Base-by-base conservation (phyloP, 1,284 basidiomycete species). In the Marasmius fiardii region DNA sequence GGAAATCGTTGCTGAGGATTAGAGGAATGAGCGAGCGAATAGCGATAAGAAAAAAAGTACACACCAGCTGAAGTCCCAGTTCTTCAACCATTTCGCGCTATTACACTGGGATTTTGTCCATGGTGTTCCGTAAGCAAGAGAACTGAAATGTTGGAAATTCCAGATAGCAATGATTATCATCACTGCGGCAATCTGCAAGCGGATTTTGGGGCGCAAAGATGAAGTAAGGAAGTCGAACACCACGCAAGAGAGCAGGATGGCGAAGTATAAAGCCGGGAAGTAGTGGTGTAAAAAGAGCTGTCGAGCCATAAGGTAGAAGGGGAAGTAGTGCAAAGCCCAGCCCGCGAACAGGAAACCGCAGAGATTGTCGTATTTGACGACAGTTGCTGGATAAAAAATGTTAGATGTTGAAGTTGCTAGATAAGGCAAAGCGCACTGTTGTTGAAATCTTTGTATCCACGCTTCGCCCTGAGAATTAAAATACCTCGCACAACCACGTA, bases 221-320 rank as follows among this genome's bases (percentile, higher is more conserved):
- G 88, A 88, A 0, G 95, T 98, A 35, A 85, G 70, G 43, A 94
- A 81, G 70, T 99, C 97, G 65, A 98, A 98, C 1, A 92, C 78
- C 1, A 79, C 80, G 53, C 88, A 90, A 28, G 82, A 79, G 24
- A 95, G 76, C 8, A 99, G 81, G 62, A 98, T 86, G 20, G 93
- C 87, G 67, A 95, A 98, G 72, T 97, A 99, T 14, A 99, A 79
- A 0, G 96, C 93, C 0, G 95, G 95, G 70, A 98, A 89, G 70
- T 98, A 98, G 74, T 98, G 95, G 69, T 98, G 95, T 26, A 98
- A 71, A 82, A 98, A 98, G 45, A 98, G 84, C 68, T 99, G 96
- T 23, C 96, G 92, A 51, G 83, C 76, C 96, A 98, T 98, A 62
- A 97, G 76, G 82, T 86, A 98, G 82, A 99, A 99, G 10, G 96